Percentiles rank a stretch among this genome's conserved stretches.
Evolutionary conservation across 1,139 yeast species (phyloP).

Genomic region (Eremothecium cymbalariae): DNA sequence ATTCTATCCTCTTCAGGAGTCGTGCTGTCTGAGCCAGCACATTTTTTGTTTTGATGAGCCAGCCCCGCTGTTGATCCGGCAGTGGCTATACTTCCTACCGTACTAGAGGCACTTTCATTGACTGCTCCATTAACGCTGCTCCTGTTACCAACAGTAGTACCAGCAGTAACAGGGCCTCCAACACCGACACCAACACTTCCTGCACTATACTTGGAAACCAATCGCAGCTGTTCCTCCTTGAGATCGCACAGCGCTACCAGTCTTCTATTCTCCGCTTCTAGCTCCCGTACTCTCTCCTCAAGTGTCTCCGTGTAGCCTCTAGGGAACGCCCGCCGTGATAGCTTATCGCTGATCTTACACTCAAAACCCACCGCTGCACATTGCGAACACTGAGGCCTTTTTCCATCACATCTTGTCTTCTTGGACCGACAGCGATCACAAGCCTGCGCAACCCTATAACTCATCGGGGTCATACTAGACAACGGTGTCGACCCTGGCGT

Average conservation of each 20-base stretch:
- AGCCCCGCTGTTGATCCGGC: not conserved
- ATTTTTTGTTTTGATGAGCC: slow-evolving; percentile 7
- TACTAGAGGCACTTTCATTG: no score
- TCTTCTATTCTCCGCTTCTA: slow-evolving; percentile 50
- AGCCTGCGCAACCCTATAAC: slow-evolving; percentile 54
- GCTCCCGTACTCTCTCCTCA: slow-evolving; percentile 49
- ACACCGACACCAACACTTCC: no score
- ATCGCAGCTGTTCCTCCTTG: slow-evolving; percentile 51
- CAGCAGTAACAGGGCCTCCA: no score
- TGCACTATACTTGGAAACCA: slow-evolving; percentile 17
- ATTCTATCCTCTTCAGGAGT: slow-evolving; percentile 16
- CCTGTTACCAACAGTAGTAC: no score
- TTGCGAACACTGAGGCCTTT: slow-evolving; percentile 46
- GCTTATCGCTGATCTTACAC: slow-evolving; percentile 64
- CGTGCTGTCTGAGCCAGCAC: slow-evolving; percentile 7
- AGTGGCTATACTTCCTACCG: no score
- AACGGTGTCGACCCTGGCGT: slow-evolving; percentile 2
- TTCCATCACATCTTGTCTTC: slow-evolving; percentile 40
- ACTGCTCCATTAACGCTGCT: no score
- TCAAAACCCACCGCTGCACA: slow-evolving; percentile 63
- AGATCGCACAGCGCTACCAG: slow-evolving; percentile 47
- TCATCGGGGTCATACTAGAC: slow-evolving; percentile 4
- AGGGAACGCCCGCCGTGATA: slow-evolving; percentile 63
- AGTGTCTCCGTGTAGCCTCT: slow-evolving; percentile 69
- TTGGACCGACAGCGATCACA: slow-evolving; percentile 82